Evolutionary conservation across 73 alveolate species (phyloP).

Genomic region (Tetrahymena malaccensis): DNA sequence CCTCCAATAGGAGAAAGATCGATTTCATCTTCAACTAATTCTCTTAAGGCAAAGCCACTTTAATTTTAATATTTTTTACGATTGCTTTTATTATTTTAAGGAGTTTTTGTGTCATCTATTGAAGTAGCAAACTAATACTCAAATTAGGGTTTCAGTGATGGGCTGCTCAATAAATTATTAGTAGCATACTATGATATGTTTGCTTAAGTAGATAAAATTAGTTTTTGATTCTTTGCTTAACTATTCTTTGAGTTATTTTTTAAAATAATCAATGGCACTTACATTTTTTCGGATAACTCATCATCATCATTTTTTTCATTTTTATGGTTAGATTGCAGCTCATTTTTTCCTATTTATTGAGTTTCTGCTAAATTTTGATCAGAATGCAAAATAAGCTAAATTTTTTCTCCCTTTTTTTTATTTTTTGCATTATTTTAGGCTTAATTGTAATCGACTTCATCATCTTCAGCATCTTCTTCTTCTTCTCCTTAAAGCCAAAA

Average conservation of each 20-base stretch:
- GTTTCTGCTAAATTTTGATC: not conserved
- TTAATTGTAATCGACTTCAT: not conserved
- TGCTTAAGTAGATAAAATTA: not conserved
- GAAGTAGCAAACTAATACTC: not conserved
- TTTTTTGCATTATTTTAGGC: not conserved
- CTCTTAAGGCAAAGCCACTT: not conserved
- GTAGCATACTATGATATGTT: not conserved
- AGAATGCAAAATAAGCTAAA: not conserved
- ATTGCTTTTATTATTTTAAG: not conserved
- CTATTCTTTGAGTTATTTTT: not conserved
- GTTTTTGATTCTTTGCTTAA: not conserved
- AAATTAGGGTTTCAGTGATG: not conserved
- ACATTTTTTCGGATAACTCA: not conserved
- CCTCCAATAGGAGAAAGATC: not conserved
- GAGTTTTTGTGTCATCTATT: not conserved
- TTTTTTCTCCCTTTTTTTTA: not conserved
- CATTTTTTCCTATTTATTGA: not conserved
- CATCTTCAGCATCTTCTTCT: not conserved
- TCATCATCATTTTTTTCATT: not conserved
- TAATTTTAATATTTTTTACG: not conserved
- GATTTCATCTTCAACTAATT: not conserved
- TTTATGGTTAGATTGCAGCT: not conserved
- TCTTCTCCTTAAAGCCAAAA: not conserved
- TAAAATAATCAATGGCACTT: not conserved
- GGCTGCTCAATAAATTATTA: not conserved